A percentile compares a stretch with the other conserved stretches of the same genome.
Conservation (phyloP, 176 grass and related monocot species). For the Puccinellia tenuiflora region DNA sequence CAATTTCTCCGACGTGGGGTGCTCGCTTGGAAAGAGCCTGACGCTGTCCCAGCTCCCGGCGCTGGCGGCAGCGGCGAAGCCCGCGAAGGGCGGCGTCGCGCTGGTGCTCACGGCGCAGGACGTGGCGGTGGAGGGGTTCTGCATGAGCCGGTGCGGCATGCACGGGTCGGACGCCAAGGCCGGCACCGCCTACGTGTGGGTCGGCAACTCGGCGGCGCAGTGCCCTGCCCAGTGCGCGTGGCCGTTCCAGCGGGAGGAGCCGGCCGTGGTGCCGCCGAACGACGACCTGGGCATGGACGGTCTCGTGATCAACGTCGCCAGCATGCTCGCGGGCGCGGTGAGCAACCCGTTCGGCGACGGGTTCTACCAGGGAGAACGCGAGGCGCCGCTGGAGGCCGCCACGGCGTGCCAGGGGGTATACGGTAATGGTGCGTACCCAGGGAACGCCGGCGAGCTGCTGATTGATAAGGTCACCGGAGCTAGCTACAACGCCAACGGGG, state of each 20-base stretch:
- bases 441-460: slow-evolving; percentile 32
- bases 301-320: slow-evolving; percentile 35
- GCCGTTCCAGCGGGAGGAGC: slow-evolving; percentile 45
- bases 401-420: slow-evolving; percentile 52
- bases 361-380: slow-evolving; percentile 48
- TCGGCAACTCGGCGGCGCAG: slow-evolving; percentile 32
- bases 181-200: slow-evolving; percentile 42
- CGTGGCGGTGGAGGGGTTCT: slow-evolving; percentile 61
- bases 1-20: slow-evolving; percentile 31
- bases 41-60: slow-evolving; percentile 30
- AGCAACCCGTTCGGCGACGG: slow-evolving; percentile 55
- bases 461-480: slow-evolving; percentile 28
- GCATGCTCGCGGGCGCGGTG: slow-evolving; percentile 36
- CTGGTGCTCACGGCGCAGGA: slow-evolving; percentile 60
- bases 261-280: slow-evolving; percentile 35
- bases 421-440: slow-evolving; percentile 46
- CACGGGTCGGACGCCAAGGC: slow-evolving; percentile 29
- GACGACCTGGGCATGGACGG: slow-evolving; percentile 53
- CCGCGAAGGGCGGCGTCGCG: slow-evolving; percentile 31
- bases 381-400: slow-evolving; percentile 39
- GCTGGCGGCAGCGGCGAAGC: slow-evolving; percentile 17
- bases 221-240: slow-evolving; percentile 62
- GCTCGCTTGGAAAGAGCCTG: slow-evolving; percentile 42
- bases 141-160: slow-evolving; percentile 62
- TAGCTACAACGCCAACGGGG: slow-evolving; percentile 50